Evolutionary conservation across 129 eudicot genomes (phyloP).

Genomic region (Apium graveolens): DNA sequence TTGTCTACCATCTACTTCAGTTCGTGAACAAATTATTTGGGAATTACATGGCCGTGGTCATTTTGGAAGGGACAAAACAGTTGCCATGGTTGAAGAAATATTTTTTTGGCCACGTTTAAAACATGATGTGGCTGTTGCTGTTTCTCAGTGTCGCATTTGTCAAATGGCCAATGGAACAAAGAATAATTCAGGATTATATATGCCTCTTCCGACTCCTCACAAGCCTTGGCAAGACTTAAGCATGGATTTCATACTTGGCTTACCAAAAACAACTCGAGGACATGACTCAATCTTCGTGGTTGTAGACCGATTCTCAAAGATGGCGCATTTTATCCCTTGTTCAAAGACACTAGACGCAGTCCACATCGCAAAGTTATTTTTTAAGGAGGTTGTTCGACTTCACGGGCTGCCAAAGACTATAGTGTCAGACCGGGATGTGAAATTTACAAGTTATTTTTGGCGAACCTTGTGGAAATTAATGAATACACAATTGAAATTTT

Average conservation of each 20-base stretch:
- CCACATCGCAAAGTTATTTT: conserved; percentile 4
- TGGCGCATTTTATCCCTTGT: conserved; percentile 23
- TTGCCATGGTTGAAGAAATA: not conserved
- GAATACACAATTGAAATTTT: conserved; percentile 6
- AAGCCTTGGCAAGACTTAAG: conserved; percentile 15
- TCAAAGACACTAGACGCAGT: conserved; percentile 15
- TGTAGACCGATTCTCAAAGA: conserved; percentile 22
- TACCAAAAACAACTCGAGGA: conserved; percentile 5
- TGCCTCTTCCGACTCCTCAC: too few relatives aligned
- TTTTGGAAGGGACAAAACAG: not conserved
- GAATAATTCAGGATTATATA: too few relatives aligned
- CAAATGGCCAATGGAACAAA: too few relatives aligned
- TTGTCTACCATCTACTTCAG: not conserved
- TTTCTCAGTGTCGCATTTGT: not conserved
- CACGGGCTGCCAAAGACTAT: conserved; percentile 6
- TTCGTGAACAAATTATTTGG: conserved; percentile 3
- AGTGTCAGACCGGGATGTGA: not conserved
- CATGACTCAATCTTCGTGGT: conserved; percentile 14
- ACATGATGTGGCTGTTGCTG: not conserved
- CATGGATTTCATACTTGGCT: conserved; percentile 8
- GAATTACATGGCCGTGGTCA: not conserved
- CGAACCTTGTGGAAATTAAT: conserved; percentile 12
- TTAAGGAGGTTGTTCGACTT: conserved; percentile 11
- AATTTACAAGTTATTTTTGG: not conserved
- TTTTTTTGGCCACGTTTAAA: conserved; percentile 4